Base-by-base conservation (phyloP, 768 basidiomycete species). In the Vararia minispora region DNA sequence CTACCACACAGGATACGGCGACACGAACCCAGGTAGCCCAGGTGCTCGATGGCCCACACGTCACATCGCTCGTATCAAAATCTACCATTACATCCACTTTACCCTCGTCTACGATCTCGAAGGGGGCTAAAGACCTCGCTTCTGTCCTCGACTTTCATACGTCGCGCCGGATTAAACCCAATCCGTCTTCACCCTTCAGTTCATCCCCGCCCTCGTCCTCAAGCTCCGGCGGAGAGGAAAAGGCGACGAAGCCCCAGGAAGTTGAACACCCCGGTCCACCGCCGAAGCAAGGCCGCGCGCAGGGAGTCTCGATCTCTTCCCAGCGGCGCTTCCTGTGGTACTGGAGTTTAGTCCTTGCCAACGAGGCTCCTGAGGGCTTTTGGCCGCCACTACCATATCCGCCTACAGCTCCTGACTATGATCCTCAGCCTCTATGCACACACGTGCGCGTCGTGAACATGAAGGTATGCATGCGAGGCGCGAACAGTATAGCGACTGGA, bases 281-380 rank as follows among this genome's bases (percentile, higher is more conserved):
- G 11, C 31, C 23, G 28, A 40, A 40, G 32, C 33, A 33, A 28
- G 27, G 28, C 24, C 14, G 28, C 16, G n/a, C n/a, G 52, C 76
- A 70, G 46, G 80, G 80, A 9, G 79, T 87, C 29, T 82, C 77
- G 44, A 89, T 89, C 46, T 80, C 86, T 0, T 82, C 79, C 41
- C 87, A 89, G 55, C 69, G 76, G 2, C 74, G 87, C 14, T 88
- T 77, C 66, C 60, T 91, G 4, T 68, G 73, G 46, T 90, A 89
- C 52, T 90, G 81, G 81, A 72, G 76, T 0, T 63, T 76, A 9
- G 52, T 79, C n/a, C 63, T 83, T 12, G 61, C 70, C 3, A 62
- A 69, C 33, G 68, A 71, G 28, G 74, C 66, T 0, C 80, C 79
- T 4, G 42, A 56, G 2, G 63, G 66, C 18, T 55, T 79, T 35